Evolutionary conservation across 352 stramenopile species (phyloP), one percentile per base, ranked within the genome.

Genomic region (Pythium volutum): DNA sequence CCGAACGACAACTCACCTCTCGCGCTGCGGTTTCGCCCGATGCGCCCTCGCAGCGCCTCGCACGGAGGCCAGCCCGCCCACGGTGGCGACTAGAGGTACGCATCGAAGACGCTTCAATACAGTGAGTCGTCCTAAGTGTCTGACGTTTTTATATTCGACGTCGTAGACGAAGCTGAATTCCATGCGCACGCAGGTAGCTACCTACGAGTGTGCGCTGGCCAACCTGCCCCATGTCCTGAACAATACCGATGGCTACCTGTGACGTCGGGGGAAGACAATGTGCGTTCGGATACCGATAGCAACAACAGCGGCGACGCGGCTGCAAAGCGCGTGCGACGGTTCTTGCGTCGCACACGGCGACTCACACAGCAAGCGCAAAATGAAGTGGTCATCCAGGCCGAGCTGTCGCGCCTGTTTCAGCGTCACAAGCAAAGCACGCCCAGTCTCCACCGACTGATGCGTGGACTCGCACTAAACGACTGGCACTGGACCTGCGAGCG

Each of bases 1-100:
- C 76, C 66, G 20, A 7, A 38, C 33, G 12, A 38, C 7, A 12
- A 38, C 9, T 47, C 76, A 15, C 67, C 76, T 66, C 69, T 70
- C 31, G 70, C 22, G 56, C n/a, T n/a, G 59, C 27, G 52, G 74
- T 6, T 22, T 8, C 18, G 14, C 14, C 33, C 7, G 33, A 7
- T 7, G 7, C 33, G 7, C 33, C 12, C 7, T 12, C 33, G 33
- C 33, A 38, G 12, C 33, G 7, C 7, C 7, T 12, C 7, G 33
- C 33, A 38, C 33, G 33, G 33, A n/a, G 43, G 2, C 43, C n/a
- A n/a, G 43, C 7, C 20, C 43, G 43, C 10, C 43, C n/a, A 11
- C 22, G 25, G 43, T 22, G 43, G 22, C 43, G 16, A 25, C 41
- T 7, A 18, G 25, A 50, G 43, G 43, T 50, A n/a, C 20, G 20